Conservation (phyloP, 169 alveolate genomes). For the Theileria parva region DNA sequence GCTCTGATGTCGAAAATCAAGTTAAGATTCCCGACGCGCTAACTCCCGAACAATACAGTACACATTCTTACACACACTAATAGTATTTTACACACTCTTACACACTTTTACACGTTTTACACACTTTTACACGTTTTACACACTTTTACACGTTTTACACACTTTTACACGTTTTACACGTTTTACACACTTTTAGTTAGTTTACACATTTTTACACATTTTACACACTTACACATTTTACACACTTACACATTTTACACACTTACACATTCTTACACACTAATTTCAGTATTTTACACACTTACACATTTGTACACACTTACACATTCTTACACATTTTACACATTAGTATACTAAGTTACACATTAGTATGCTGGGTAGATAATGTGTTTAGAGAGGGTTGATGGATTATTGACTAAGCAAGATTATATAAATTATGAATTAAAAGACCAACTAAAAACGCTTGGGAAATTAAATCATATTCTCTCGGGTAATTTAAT, state of each 20-base stretch:
- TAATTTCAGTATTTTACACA: no score
- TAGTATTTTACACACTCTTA: no score
- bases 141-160: background rate
- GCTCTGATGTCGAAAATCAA: slow-evolving; percentile 8
- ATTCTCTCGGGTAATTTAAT: background rate
- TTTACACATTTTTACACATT: no score
- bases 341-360: no score
- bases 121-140: no score
- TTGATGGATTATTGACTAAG: background rate
- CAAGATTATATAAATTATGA: slow-evolving; percentile 30
- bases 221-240: no score
- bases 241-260: no score
- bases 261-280: no score
- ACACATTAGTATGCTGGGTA: background rate
- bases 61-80: background rate
- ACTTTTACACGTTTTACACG: background rate
- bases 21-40: slow-evolving; percentile 28
- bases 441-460: slow-evolving; percentile 24
- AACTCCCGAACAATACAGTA: slow-evolving; percentile 9
- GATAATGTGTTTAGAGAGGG: slow-evolving; percentile 13
- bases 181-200: no score
- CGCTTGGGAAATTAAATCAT: slow-evolving; percentile 1
- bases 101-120: no score
- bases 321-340: no score
- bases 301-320: no score